A percentile compares a stretch with the other conserved stretches of the same genome.
Evolutionary conservation across 352 stramenopile species (phyloP).

Genomic region (Phytophthora litchii): DNA sequence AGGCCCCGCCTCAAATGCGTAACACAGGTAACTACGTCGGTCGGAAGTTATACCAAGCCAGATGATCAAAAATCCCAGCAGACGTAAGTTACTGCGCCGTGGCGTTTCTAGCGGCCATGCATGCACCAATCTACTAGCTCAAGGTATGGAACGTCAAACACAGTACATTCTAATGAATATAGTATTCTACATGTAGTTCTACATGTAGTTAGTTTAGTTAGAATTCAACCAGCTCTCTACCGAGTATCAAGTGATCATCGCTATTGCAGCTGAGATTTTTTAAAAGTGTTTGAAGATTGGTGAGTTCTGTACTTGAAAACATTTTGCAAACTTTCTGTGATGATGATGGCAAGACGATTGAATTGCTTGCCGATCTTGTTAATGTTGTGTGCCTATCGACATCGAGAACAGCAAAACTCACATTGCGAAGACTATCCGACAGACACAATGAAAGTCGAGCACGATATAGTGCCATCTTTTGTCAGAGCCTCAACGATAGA

Average conservation of each 20-base stretch:
- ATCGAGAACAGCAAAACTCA: not conserved
- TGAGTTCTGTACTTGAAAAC: too few relatives aligned
- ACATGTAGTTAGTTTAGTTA: too few relatives aligned
- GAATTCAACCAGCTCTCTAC: conserved; percentile 4
- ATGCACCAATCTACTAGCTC: too few relatives aligned
- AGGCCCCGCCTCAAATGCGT: not conserved
- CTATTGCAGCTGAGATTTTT: too few relatives aligned
- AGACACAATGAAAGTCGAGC: not conserved
- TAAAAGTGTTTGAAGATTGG: too few relatives aligned
- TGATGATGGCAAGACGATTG: not conserved
- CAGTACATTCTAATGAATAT: too few relatives aligned
- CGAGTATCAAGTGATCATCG: conserved; percentile 7
- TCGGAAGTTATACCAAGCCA: not conserved
- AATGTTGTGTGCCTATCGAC: not conserved
- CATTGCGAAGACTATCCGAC: not conserved
- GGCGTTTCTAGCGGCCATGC: too few relatives aligned
- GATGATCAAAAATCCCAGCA: not conserved
- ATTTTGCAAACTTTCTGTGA: too few relatives aligned
- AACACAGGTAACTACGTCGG: not conserved
- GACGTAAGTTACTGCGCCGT: not conserved
- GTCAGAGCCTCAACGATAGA: conserved; percentile 13
- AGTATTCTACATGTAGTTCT: too few relatives aligned
- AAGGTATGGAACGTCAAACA: too few relatives aligned
- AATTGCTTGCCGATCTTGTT: conserved; percentile 3
- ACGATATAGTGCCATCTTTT: conserved; percentile 2